A percentile compares a stretch with the other conserved stretches of the same genome.
These are phyloP conservation scores for Backusella sp. DNA, from an alignment of 192 early-diverging fungal species.

Conservation along the genomic window DNA sequence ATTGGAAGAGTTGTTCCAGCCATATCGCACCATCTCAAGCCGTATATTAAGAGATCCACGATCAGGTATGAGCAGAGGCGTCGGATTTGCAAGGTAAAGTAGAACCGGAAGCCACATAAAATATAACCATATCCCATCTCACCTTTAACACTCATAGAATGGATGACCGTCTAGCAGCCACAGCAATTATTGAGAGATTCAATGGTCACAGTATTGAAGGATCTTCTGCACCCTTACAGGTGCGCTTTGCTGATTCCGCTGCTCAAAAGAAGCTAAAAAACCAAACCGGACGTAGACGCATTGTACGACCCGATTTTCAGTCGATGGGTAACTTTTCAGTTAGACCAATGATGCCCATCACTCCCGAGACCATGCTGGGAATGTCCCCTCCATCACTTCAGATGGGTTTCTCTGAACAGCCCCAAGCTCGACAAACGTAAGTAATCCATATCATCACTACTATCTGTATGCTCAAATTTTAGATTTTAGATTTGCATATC, in stretches of 20 bases:
- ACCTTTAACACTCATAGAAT: conserved; percentile 40
- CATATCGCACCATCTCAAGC: conserved; percentile 65
- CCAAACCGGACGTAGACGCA: conserved; percentile 47
- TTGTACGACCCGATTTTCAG: conserved; percentile 41
- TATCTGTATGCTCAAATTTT: neutral
- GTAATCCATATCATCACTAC: neutral
- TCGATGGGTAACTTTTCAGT: conserved; percentile 27
- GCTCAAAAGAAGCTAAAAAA: conserved; percentile 80
- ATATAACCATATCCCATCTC: neutral
- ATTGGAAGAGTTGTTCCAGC: conserved; percentile 63
- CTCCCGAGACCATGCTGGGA: conserved; percentile 49
- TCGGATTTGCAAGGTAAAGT: conserved; percentile 71
- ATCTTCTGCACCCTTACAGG: conserved; percentile 62
- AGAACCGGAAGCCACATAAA: neutral
- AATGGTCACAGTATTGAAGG: conserved; percentile 60
- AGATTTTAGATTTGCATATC: neutral
- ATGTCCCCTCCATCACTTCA: conserved; percentile 28
- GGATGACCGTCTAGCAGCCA: conserved; percentile 67
- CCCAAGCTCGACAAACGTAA: neutral
- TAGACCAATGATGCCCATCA: conserved; percentile 37
- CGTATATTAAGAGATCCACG: conserved; percentile 71
- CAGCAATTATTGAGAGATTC: conserved; percentile 64
- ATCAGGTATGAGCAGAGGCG: conserved; percentile 67
- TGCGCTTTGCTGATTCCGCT: conserved; percentile 77
- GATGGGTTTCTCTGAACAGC: neutral